These are phyloP conservation scores for Globisporangium cystogenes DNA, from an alignment of 352 stramenopile species.

Conservation along the genomic window DNA sequence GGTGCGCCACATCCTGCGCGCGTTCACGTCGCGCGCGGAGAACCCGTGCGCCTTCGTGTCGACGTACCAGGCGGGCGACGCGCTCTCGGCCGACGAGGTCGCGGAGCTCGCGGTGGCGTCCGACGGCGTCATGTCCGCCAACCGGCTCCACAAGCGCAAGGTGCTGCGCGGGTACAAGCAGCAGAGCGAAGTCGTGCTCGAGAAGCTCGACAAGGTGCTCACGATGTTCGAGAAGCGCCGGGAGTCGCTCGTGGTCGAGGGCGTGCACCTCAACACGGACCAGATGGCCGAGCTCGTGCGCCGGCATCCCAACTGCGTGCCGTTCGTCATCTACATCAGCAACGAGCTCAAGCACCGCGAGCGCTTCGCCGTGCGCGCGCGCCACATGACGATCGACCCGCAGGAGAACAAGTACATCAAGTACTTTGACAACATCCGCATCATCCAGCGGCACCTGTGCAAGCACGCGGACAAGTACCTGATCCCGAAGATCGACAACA, in stretches of 20 bases:
- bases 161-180: conserved; percentile 77
- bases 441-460: conserved; percentile 83
- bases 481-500: conserved; percentile 90
- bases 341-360: conserved; percentile 87
- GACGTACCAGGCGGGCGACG: conserved; percentile 85
- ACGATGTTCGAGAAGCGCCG: conserved; percentile 83
- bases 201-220: conserved; percentile 78
- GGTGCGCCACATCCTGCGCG: conserved; percentile 74
- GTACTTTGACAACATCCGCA: conserved; percentile 88
- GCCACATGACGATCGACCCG: conserved; percentile 87
- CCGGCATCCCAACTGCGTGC: conserved; percentile 77
- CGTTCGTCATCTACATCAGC: conserved; percentile 88
- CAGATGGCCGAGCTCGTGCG: conserved; percentile 76
- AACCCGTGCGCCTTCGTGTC: conserved; percentile 82
- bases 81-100: conserved; percentile 43
- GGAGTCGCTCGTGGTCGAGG: conserved; percentile 83
- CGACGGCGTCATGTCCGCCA: conserved; percentile 51
- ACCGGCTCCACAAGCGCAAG: conserved; percentile 79
- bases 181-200: conserved; percentile 75
- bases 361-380: conserved; percentile 73
- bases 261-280: conserved; percentile 82
- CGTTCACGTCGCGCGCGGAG: conserved; percentile 77
- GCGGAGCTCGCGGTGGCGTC: conserved; percentile 29
- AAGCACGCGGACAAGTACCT: conserved; percentile 80
- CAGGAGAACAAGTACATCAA: conserved; percentile 91